Percentiles rank a stretch among this genome's conserved stretches.
Evolutionary conservation across 208 protist genomes (phyloP).

Genomic region (Plasmodiophora brassicae): DNA sequence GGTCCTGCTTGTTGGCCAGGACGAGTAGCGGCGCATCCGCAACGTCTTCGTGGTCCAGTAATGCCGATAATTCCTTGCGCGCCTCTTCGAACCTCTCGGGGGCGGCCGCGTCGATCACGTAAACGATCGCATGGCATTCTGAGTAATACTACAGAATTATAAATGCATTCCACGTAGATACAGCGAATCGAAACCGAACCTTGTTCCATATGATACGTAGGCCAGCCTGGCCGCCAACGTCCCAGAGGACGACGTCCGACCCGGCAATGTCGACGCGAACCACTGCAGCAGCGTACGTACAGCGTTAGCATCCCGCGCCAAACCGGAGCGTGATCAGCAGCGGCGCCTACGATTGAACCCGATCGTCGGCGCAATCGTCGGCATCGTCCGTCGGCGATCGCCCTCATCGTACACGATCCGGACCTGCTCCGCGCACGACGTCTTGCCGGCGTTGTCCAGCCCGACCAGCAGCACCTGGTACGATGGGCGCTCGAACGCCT

Average conservation of each 20-base stretch:
- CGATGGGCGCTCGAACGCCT: no score
- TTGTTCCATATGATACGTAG: constrained; percentile 5
- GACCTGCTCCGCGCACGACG: not conserved
- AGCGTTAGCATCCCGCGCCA: no score
- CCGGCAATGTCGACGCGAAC: not conserved
- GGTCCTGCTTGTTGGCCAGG: constrained; percentile 57
- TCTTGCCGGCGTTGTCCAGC: constrained; percentile 36
- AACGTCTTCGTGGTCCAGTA: not conserved
- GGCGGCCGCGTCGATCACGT: constrained; percentile 56
- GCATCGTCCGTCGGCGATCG: not conserved
- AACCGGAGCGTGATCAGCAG: not conserved
- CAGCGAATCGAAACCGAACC: not conserved
- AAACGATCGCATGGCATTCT: constrained; percentile 49
- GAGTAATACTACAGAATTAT: constrained; percentile 43
- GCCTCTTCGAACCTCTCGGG: constrained; percentile 40
- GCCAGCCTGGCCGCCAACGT: constrained; percentile 13
- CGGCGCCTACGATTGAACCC: constrained; percentile 14
- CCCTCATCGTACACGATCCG: not conserved
- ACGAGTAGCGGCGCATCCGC: constrained; percentile 47
- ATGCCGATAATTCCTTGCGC: constrained; percentile 20
- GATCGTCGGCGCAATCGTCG: not conserved
- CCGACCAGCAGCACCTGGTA: constrained; percentile 33
- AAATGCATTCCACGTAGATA: not conserved
- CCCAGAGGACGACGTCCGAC: not conserved
- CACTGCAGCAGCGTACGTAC: not conserved